These are phyloP conservation scores for Anethum foeniculum DNA, from an alignment of 140 eudicot species.

Conservation along the genomic window DNA sequence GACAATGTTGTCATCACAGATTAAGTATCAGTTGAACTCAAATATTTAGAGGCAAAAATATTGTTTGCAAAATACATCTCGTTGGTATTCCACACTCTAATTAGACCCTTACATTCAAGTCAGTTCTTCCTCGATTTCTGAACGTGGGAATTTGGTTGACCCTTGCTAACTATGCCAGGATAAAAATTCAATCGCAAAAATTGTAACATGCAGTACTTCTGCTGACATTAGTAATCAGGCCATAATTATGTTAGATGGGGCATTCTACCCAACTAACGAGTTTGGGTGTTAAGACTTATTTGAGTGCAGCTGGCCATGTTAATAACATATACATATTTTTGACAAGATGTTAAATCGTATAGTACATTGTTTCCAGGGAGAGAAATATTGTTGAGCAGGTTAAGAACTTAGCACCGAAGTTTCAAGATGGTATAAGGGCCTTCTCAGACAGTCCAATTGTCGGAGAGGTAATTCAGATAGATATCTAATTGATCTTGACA, in stretches of 20 bases:
- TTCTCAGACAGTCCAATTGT: slow-evolving; percentile 77
- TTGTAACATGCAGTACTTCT: background rate
- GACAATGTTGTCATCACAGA: background rate
- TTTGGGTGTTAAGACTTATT: background rate
- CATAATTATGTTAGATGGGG: background rate
- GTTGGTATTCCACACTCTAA: background rate
- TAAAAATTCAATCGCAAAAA: background rate
- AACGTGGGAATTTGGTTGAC: background rate
- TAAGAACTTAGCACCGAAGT: slow-evolving; percentile 60
- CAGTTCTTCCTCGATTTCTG: background rate
- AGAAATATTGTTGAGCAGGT: slow-evolving; percentile 72
- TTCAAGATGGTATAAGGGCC: slow-evolving; percentile 81
- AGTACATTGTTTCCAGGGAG: slow-evolving; percentile 49
- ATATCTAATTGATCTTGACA: background rate
- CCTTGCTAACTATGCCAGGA: background rate
- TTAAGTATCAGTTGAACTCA: background rate
- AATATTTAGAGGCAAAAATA: background rate
- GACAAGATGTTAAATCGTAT: too few species aligned
- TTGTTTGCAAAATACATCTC: background rate
- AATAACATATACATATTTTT: background rate
- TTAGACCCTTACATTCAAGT: background rate
- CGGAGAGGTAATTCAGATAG: slow-evolving; percentile 58
- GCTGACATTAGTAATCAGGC: background rate
- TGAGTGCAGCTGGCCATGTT: background rate
- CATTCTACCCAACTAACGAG: too few species aligned